Evolutionary conservation across 148 eudicot species (phyloP).

Genomic region (Gaultheria prostrata): DNA sequence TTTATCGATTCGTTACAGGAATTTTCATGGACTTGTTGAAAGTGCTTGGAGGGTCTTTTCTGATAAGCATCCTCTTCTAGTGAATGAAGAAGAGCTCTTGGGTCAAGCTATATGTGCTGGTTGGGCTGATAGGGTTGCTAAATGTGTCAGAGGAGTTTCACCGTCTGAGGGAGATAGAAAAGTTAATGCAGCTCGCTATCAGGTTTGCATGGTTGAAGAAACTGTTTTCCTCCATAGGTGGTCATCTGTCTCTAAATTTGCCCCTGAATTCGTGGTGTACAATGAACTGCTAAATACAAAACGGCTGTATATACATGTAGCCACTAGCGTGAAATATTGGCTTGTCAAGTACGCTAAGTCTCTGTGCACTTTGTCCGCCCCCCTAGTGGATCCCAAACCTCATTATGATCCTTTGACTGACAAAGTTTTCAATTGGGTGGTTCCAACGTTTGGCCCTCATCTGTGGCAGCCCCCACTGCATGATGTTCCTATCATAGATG

Average conservation of each 20-base stretch:
- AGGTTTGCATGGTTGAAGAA: constrained; percentile 57
- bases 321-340: constrained; percentile 74
- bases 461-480: constrained; percentile 64
- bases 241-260: constrained; percentile 58
- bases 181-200: constrained; percentile 59
- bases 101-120: constrained; percentile 93
- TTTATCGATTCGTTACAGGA: constrained; percentile 33
- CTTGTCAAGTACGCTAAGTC: constrained; percentile 63
- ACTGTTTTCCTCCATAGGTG: constrained; percentile 66
- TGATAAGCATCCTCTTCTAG: constrained; percentile 44
- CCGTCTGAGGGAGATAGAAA: constrained; percentile 46
- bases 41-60: constrained; percentile 50
- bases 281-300: constrained; percentile 57
- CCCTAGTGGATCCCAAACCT: constrained; percentile 58
- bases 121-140: constrained; percentile 95
- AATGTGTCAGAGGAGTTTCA: constrained; percentile 39
- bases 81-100: constrained; percentile 64
- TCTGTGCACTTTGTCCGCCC: constrained; percentile 58
- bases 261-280: constrained; percentile 81
- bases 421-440: constrained; percentile 53
- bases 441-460: constrained; percentile 65
- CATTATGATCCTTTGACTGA: constrained; percentile 54
- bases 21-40: constrained; percentile 64
- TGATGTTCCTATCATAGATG: constrained; percentile 55
- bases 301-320: constrained; percentile 72